Conservation (phyloP, 441 rosid species). For the Viola pubescens region DNA sequence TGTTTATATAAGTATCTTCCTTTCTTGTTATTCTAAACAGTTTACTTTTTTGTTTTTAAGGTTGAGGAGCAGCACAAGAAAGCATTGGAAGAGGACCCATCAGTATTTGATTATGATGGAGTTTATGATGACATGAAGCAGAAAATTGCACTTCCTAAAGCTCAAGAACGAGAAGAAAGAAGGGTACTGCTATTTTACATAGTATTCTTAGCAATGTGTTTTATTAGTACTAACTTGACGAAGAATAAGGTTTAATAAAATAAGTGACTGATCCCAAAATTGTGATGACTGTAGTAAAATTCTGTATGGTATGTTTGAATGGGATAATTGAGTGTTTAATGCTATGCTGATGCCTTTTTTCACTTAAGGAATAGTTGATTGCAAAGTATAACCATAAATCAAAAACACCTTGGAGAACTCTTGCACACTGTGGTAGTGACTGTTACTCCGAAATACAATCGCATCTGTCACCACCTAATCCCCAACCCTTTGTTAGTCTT, state of each 20-base stretch:
- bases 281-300: too few relatives aligned
- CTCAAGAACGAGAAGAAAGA: slow-evolving; percentile 54
- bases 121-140: slow-evolving; percentile 81
- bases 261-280: too few relatives aligned
- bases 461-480: too few relatives aligned
- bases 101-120: slow-evolving; percentile 78
- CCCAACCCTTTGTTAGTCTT: too few relatives aligned
- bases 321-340: neutral
- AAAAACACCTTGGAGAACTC: too few relatives aligned
- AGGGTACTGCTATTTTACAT: slow-evolving; percentile 36
- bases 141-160: slow-evolving; percentile 40
- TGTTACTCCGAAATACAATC: too few relatives aligned
- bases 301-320: neutral
- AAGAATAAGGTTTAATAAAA: too few relatives aligned
- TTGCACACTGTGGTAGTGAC: too few relatives aligned
- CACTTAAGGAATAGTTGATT: too few relatives aligned
- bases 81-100: slow-evolving; percentile 86
- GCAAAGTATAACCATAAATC: too few relatives aligned
- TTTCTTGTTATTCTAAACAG: neutral
- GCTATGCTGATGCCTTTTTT: too few relatives aligned
- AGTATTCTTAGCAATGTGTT: neutral
- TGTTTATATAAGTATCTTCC: neutral
- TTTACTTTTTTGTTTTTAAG: slow-evolving; percentile 21
- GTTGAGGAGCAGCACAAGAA: slow-evolving; percentile 75
- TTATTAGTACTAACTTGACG: neutral